These are phyloP conservation scores for Syncephalis fuscata DNA, from an alignment of 371 early-diverging fungal species.

Conservation along the genomic window DNA sequence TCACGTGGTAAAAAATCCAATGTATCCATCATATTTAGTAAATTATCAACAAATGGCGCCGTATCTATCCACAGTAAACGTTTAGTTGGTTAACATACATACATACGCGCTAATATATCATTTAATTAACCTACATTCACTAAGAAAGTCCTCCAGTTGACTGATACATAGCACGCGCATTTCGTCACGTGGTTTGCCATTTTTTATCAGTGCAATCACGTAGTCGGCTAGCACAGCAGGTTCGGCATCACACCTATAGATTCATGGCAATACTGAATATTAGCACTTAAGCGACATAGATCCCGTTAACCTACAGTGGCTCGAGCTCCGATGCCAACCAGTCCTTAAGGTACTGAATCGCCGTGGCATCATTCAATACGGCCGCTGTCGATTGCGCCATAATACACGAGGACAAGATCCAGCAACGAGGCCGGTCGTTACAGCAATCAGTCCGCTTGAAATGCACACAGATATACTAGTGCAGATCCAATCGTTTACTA, in stretches of 20 bases:
- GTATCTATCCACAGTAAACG: neutral
- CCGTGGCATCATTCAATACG: neutral
- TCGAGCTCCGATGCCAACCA: neutral
- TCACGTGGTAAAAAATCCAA: too few relatives aligned
- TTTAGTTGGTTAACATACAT: too few relatives aligned
- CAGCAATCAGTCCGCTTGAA: too few relatives aligned
- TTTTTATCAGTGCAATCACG: slow-evolving; percentile 54
- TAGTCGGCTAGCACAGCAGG: slow-evolving; percentile 62
- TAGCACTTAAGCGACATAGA: too few relatives aligned
- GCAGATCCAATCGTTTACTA: too few relatives aligned
- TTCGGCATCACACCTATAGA: slow-evolving; percentile 64
- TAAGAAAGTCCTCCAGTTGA: slow-evolving; percentile 33
- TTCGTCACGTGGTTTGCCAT: slow-evolving; percentile 27
- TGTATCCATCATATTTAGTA: too few relatives aligned
- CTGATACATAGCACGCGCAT: slow-evolving; percentile 18
- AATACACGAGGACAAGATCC: too few relatives aligned
- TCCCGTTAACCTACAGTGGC: neutral
- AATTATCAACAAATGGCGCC: neutral
- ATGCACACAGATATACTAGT: too few relatives aligned
- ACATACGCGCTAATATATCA: neutral
- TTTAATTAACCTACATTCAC: slow-evolving; percentile 35
- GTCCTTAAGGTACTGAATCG: neutral
- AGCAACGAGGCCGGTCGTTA: too few relatives aligned
- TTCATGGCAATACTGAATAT: too few relatives aligned
- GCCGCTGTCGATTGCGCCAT: too few relatives aligned